These are phyloP conservation scores for Hibiscus mutabilis DNA, from an alignment of 345 rosid genomes.

Conservation along the genomic window DNA sequence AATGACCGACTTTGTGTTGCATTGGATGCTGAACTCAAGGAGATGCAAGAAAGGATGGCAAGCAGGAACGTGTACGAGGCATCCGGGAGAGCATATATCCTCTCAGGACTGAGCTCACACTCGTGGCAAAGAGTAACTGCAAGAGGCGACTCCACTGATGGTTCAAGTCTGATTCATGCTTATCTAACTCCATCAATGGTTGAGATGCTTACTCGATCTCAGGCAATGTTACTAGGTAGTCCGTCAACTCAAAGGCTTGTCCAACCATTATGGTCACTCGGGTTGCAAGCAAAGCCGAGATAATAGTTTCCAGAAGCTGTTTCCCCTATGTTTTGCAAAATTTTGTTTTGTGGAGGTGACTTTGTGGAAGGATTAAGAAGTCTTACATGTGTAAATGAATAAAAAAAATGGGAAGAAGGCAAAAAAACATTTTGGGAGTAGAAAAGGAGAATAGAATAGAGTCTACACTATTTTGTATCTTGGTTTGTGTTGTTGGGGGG, in stretches of 20 bases:
- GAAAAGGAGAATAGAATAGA: neutral
- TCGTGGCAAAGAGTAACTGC: slow-evolving; percentile 99
- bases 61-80: slow-evolving; percentile 89
- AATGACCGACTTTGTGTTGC: slow-evolving; percentile 67
- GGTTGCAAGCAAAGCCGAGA: neutral
- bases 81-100: slow-evolving; percentile 89
- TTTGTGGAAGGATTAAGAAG: neutral
- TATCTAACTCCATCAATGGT: neutral
- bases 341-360: neutral
- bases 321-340: neutral
- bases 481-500: neutral
- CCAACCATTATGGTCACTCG: neutral
- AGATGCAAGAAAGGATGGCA: slow-evolving; percentile 97
- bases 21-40: slow-evolving; percentile 82
- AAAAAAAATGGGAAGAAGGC: neutral
- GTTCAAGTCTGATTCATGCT: slow-evolving; percentile 52
- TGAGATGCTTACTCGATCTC: neutral
- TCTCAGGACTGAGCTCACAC: slow-evolving; percentile 95
- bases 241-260: neutral
- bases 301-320: neutral
- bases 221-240: neutral
- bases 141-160: slow-evolving; percentile 91
- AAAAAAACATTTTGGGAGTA: neutral
- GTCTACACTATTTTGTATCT: neutral
- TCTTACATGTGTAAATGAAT: neutral